Percentiles rank a stretch among this genome's conserved stretches.
These are phyloP conservation scores for Anacardium occidentale DNA, from an alignment of 345 rosid species.

Conservation along the genomic window DNA sequence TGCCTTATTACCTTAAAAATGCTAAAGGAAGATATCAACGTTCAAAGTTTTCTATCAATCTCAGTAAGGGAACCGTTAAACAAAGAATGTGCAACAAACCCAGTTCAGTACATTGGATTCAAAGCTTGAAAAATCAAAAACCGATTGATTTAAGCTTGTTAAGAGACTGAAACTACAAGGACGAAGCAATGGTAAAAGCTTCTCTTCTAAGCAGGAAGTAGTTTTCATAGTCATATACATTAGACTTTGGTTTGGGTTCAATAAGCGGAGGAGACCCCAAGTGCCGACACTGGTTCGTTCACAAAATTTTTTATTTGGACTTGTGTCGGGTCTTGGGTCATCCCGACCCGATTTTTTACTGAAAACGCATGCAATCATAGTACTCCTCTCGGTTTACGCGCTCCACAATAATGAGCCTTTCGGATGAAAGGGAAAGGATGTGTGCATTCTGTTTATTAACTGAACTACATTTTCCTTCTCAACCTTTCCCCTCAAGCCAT, in stretches of 20 bases:
- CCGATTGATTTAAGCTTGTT: conserved; percentile 16
- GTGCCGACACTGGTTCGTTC: conserved; percentile 58
- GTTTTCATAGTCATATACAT: background rate
- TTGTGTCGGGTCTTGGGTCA: background rate
- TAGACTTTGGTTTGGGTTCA: background rate
- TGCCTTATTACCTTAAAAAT: background rate
- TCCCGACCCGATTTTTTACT: background rate
- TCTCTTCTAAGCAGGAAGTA: conserved; percentile 12
- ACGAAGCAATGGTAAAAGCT: conserved; percentile 4
- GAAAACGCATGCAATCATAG: background rate
- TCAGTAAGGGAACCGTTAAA: conserved; percentile 12
- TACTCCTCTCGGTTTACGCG: conserved; percentile 11
- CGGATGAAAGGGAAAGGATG: background rate
- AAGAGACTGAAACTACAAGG: background rate
- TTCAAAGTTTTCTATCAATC: background rate
- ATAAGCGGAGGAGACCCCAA: conserved; percentile 33
- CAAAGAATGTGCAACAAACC: conserved; percentile 18
- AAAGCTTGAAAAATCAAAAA: background rate
- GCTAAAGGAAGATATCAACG: background rate
- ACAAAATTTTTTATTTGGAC: background rate
- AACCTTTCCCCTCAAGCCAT: too few relatives aligned
- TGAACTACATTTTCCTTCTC: too few relatives aligned
- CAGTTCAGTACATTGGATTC: conserved; percentile 33
- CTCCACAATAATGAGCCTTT: background rate
- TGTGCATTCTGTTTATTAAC: background rate